Evolutionary conservation across 2,329 filamentous ascomycete species (phyloP), one percentile per base, ranked within the genome.

Genomic region (Coniochaeta pulveracea): DNA sequence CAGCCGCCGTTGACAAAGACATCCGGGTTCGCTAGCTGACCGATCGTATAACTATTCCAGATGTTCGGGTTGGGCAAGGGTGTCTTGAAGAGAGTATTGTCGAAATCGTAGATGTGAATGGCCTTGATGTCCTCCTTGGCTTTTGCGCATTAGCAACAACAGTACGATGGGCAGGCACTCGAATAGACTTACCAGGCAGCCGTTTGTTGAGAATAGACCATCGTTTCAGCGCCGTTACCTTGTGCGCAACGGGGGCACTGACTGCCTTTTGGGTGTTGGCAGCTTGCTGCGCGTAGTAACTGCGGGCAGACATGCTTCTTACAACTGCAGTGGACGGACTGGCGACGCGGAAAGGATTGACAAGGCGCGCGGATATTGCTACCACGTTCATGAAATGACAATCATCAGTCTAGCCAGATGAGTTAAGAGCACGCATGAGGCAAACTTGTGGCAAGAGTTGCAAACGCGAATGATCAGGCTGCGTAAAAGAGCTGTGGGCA

Each of bases 101-200:
- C 91, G 56, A 96, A 98, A 56, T 98, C 91, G 61, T 96, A 96
- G 45, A 98, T 72, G 52, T 96, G 89, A 34, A 98, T 76, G 7
- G 76, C 62, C 52, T 75, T 85, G 57, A 96, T 80, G 35, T 74
- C 65, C 26, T 80, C 66, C 21, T 30, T 19, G 27, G 4, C 26
- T 10, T 18, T 12, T 6, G n/a, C 4, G 14, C 26, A 11, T 28
- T 15, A 15, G 12, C 15, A 10, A 6, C 6, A n/a, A 16, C 6
- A 4, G 5, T 21, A 10, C 5, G 8, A 15, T 3, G 16, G 18
- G 11, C 10, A 5, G 21, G n/a, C n/a, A n/a, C n/a, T n/a, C n/a
- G n/a, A n/a, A n/a, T n/a, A n/a, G n/a, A 31, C 28, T 39, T 54
- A 81, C 76, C 58, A 47, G 85, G 84, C 21, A 91, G 64, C 39